A percentile compares a stretch with the other conserved stretches of the same genome.
phyloP scores from a whole-genome alignment of 1,284 basidiomycete species.

The Ganoderma meredithae region DNA sequence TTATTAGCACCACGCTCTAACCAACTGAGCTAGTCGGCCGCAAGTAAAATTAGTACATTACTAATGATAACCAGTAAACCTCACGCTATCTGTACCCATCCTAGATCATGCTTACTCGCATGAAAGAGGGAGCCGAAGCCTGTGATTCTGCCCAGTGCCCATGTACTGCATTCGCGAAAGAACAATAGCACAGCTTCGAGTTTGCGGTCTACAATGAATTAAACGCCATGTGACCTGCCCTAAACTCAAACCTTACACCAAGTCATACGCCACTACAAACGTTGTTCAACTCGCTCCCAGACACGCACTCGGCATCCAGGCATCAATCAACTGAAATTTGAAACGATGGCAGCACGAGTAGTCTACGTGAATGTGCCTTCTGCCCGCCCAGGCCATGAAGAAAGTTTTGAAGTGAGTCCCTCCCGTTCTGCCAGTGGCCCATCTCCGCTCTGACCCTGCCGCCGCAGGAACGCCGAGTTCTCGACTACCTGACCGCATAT shows the following conservation, averaged over 20 bases:
- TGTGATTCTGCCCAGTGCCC: no score
- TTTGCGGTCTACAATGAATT: neutral
- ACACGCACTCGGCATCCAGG: neutral
- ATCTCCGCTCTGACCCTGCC: slow-evolving; percentile 13
- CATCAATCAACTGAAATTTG: neutral
- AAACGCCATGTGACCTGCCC: neutral
- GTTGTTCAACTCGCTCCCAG: neutral
- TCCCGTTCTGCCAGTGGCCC: neutral
- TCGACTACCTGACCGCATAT: slow-evolving; percentile 56
- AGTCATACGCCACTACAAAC: neutral
- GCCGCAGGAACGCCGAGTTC: slow-evolving; percentile 53
- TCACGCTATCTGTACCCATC: no score
- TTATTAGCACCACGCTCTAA: slow-evolving; percentile 4
- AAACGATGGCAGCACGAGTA: slow-evolving; percentile 20
- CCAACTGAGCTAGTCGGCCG: slow-evolving; percentile 1
- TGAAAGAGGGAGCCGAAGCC: no score
- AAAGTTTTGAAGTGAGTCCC: slow-evolving; percentile 41
- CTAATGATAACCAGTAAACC: no score
- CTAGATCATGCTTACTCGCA: no score
- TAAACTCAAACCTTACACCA: slow-evolving; percentile 1
- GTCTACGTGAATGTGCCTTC: slow-evolving; percentile 38
- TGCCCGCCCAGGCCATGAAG: slow-evolving; percentile 29
- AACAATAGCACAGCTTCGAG: neutral
- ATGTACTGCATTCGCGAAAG: no score
- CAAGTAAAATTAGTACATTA: no score